phyloP scores from a whole-genome alignment of 805 yeast genomes.

The Kurtzmaniella cleridarum region DNA sequence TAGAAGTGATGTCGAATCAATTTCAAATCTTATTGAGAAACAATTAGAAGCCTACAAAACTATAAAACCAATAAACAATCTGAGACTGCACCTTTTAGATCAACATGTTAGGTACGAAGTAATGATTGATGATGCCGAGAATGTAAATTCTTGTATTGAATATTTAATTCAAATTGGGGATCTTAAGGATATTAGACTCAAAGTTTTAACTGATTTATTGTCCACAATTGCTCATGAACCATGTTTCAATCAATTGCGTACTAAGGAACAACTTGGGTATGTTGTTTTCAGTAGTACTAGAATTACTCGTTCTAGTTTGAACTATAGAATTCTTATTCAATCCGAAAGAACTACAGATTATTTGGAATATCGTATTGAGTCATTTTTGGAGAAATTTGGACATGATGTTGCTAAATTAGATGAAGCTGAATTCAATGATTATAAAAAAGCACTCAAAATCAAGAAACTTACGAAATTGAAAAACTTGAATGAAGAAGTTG shows the following conservation, averaged over 20 bases:
- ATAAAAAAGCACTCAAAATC: slow-evolving; percentile 62
- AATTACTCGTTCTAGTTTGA: slow-evolving; percentile 64
- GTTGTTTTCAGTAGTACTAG: slow-evolving; percentile 80
- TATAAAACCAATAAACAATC: slow-evolving; percentile 11
- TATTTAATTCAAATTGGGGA: slow-evolving; percentile 65
- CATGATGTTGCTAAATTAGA: slow-evolving; percentile 43
- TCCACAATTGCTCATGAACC: slow-evolving; percentile 80
- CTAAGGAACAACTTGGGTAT: slow-evolving; percentile 93
- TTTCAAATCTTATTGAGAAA: slow-evolving; percentile 39
- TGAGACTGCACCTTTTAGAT: too few species aligned
- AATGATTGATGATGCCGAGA: slow-evolving; percentile 55
- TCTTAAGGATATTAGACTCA: slow-evolving; percentile 21
- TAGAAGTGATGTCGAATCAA: slow-evolving; percentile 47
- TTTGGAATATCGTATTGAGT: slow-evolving; percentile 70
- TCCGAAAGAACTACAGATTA: slow-evolving; percentile 74
- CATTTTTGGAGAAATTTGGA: slow-evolving; percentile 50
- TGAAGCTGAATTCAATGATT: slow-evolving; percentile 61
- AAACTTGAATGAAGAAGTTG: slow-evolving; percentile 72
- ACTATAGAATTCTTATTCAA: slow-evolving; percentile 73
- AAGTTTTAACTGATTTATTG: slow-evolving; percentile 55
- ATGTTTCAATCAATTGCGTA: slow-evolving; percentile 81
- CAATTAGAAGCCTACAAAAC: slow-evolving; percentile 19
- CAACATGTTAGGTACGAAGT: slow-evolving; percentile 43
- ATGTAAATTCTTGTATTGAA: slow-evolving; percentile 81
- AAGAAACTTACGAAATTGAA: slow-evolving; percentile 67